Evolutionary conservation across 768 basidiomycete species (phyloP).

Genomic region (Lactarius hatsudake): DNA sequence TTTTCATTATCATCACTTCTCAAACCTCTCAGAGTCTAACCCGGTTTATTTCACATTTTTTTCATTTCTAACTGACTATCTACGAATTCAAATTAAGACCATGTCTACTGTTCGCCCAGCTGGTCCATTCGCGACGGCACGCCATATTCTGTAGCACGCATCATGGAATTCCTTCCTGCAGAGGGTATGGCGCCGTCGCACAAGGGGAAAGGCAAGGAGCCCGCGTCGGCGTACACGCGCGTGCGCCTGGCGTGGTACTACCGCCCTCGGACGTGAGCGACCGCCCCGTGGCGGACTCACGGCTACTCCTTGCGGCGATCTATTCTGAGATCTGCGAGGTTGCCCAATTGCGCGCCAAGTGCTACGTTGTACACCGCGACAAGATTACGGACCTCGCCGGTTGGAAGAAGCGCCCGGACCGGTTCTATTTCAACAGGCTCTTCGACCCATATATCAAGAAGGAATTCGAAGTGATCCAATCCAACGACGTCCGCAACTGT

Average conservation of each 20-base stretch:
- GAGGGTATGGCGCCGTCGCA: slow-evolving; percentile 49
- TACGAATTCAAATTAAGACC: slow-evolving; percentile 53
- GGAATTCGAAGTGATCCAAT: slow-evolving; percentile 93
- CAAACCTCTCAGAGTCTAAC: slow-evolving; percentile 33
- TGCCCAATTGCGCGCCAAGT: slow-evolving; percentile 87
- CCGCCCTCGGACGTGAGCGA: slow-evolving; percentile 92
- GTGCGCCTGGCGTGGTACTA: slow-evolving; percentile 96
- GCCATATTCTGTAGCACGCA: slow-evolving; percentile 92
- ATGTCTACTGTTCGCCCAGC: slow-evolving; percentile 93
- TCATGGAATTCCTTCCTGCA: slow-evolving; percentile 93
- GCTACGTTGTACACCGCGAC: slow-evolving; percentile 93
- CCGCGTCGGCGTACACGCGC: slow-evolving; percentile 64
- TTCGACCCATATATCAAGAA: slow-evolving; percentile 98
- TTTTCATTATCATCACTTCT: slow-evolving; percentile 26
- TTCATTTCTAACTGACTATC: slow-evolving; percentile 7
- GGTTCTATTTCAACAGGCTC: slow-evolving; percentile 93
- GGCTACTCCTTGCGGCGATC: slow-evolving; percentile 91
- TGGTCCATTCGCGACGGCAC: slow-evolving; percentile 92
- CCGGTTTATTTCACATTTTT: slow-evolving; percentile 20
- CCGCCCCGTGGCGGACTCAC: slow-evolving; percentile 85
- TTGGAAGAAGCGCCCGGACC: slow-evolving; percentile 92
- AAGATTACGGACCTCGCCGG: slow-evolving; percentile 89
- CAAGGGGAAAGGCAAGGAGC: slow-evolving; percentile 64
- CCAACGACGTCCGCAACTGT: slow-evolving; percentile 87
- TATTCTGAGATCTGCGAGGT: slow-evolving; percentile 96